These are phyloP conservation scores for thale cress (Arabidopsis thaliana) DNA, from an alignment of 345 rosid genomes.

Conservation along the genomic window TAIR10.1 NC_003074.8:22197001-22197500, in stretches of 20 bases:
- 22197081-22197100: neutral
- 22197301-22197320: constrained; percentile 6
- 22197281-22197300: constrained; percentile 3
- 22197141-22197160: neutral
- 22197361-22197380: constrained; percentile 30
- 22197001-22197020: neutral
- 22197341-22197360: neutral
- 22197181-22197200: neutral
- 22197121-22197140: neutral
- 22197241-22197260: constrained; percentile 22
- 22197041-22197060: neutral
- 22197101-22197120: neutral
- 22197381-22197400: constrained; percentile 31
- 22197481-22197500: neutral
- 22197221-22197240: neutral
- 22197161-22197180: neutral
- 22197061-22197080: neutral
- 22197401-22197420: constrained; percentile 28
- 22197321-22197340: constrained; percentile 1
- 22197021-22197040: neutral
- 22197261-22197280: neutral
- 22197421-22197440: constrained; percentile 21
- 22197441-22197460: constrained; percentile 13
- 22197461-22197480: neutral
- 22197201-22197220: neutral